Conservation (phyloP, 345 rosid genomes). For the thale cress (Arabidopsis thaliana) region TAIR10.1 NC_003074.8:2889501-2890000, state of each 20-base stretch:
- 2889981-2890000: too few species aligned
- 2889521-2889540: slow-evolving; percentile 14
- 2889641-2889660: slow-evolving; percentile 29
- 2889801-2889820: slow-evolving; percentile 54
- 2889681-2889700: not conserved
- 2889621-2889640: slow-evolving; percentile 34
- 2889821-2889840: slow-evolving; percentile 51
- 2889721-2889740: slow-evolving; percentile 38
- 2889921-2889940: not conserved
- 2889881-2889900: slow-evolving; percentile 52
- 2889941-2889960: not conserved
- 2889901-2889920: slow-evolving; percentile 47
- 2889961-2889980: not conserved
- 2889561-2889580: slow-evolving; percentile 1
- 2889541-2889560: slow-evolving; percentile 25
- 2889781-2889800: slow-evolving; percentile 79
- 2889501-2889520: not conserved
- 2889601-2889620: slow-evolving; percentile 14
- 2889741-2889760: slow-evolving; percentile 91
- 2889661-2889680: not conserved
- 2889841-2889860: slow-evolving; percentile 60
- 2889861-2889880: slow-evolving; percentile 53
- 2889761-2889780: slow-evolving; percentile 76
- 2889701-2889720: slow-evolving; percentile 31
- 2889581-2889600: not conserved